Evolutionary conservation across 768 basidiomycete species (phyloP), one percentile per base, ranked within the genome.

Genomic region (Hydnum rufescens): DNA sequence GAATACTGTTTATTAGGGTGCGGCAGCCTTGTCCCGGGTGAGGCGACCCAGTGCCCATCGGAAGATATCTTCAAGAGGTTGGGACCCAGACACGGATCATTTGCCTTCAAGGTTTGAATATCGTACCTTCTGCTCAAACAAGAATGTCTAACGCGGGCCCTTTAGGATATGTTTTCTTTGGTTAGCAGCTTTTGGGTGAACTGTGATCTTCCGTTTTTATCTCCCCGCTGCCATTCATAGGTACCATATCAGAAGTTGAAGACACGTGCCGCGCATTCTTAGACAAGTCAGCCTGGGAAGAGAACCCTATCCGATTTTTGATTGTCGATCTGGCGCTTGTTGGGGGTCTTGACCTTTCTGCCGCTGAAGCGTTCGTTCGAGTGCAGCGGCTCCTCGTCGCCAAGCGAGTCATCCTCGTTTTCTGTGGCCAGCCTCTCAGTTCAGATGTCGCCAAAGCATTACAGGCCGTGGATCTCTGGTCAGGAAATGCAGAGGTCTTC

Each of bases 311-410:
- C 23, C 79, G 84, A 3, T 99, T 95, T 68, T 74, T 97, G 30
- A 75, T 96, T 4, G 70, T 96, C 43, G 92, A 96, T 60, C 74
- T 96, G 30, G 68, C 81, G 30, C 76, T 87, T 30, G 90, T 89
- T 1, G 76, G 75, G 5, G 90, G 92, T 0, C 80, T 97, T 26
- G 93, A 99, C 64, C 81, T 95, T 74, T 92, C 86, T 0, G 77
- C 92, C 2, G 87, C 92, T 1, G 93, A 97, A 61, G 93, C 92
- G 0, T 88, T 96, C 57, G 84, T 96, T 34, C 76, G 93, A 5
- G 73, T 96, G 4, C 89, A 93, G 57, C 73, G 92, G 4, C 61
- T 96, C 5, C 68, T 96, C 28, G 69, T 74, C 3, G 75, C 75
- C 2, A 82, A 81, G 60, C 71, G 70, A n/a, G 81, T 96, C 51